phyloP scores from a whole-genome alignment of 2,329 filamentous ascomycete species.

The Alternaria angustiovoidea region DNA sequence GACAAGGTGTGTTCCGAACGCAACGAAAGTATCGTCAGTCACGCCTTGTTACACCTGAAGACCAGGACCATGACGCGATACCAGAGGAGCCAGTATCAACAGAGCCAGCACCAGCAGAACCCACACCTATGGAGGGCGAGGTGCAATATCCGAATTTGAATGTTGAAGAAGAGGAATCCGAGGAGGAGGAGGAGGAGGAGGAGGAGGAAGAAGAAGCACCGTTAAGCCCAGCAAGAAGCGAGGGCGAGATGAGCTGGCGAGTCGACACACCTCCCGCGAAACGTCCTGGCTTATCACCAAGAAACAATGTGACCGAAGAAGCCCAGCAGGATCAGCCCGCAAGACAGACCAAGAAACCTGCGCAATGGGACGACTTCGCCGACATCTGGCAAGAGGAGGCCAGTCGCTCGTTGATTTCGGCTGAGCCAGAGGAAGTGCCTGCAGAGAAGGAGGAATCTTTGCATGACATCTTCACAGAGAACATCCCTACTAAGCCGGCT shows the following conservation, averaged over 20 bases:
- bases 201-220: constrained; percentile 25
- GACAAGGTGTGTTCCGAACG: constrained; percentile 34
- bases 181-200: constrained; percentile 4
- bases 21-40: constrained; percentile 34
- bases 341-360: constrained; percentile 3
- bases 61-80: constrained; percentile 34
- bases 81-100: constrained; percentile 20
- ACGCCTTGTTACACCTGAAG: constrained; percentile 48
- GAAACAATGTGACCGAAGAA: constrained; percentile 2
- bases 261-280: constrained; percentile 30
- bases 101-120: constrained; percentile 20
- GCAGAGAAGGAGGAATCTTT: constrained; percentile 27
- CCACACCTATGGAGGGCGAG: constrained; percentile 19
- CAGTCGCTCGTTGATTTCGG: constrained; percentile 44
- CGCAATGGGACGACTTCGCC: constrained; percentile 31
- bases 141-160: constrained; percentile 39
- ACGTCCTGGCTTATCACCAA: background rate
- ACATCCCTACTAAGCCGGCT: constrained; percentile 40
- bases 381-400: constrained; percentile 61
- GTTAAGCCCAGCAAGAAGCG: constrained; percentile 42
- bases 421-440: constrained; percentile 28
- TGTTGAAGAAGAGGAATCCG: constrained; percentile 19
- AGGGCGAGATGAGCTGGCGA: constrained; percentile 47
- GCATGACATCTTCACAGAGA: constrained; percentile 47
- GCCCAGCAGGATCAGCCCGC: constrained; percentile 2